phyloP scores from a whole-genome alignment of 345 rosid genomes.

The Arabis alpina region DNA sequence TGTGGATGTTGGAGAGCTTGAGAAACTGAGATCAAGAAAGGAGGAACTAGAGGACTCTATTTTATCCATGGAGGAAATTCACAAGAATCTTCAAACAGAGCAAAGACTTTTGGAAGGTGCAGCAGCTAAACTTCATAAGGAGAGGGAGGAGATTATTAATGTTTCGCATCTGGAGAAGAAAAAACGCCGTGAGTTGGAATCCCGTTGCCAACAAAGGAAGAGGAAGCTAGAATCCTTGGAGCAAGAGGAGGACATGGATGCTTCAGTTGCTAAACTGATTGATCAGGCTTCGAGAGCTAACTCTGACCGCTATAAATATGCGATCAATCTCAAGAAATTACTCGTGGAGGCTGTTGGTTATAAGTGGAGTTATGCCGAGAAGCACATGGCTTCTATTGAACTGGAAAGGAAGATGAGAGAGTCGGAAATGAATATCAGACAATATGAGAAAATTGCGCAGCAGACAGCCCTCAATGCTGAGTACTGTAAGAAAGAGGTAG shows the following conservation, averaged over 20 bases:
- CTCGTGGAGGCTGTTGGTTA: constrained; percentile 61
- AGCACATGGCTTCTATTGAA: constrained; percentile 73
- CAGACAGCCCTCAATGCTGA: constrained; percentile 59
- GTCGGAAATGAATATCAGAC: constrained; percentile 67
- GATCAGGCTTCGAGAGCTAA: constrained; percentile 65
- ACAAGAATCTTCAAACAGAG: constrained; percentile 56
- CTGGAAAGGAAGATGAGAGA: constrained; percentile 81
- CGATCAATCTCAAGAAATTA: constrained; percentile 63
- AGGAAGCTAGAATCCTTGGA: constrained; percentile 62
- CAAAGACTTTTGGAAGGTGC: constrained; percentile 68
- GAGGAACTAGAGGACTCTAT: constrained; percentile 63
- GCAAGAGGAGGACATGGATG: constrained; percentile 69
- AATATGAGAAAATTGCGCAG: constrained; percentile 67
- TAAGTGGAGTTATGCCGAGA: constrained; percentile 66
- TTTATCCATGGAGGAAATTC: constrained; percentile 49
- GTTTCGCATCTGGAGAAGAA: constrained; percentile 48
- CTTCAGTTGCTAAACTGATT: constrained; percentile 58
- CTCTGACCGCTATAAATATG: constrained; percentile 52
- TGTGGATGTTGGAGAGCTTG: constrained; percentile 74
- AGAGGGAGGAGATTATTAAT: constrained; percentile 73
- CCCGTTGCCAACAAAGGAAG: constrained; percentile 64
- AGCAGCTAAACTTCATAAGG: constrained; percentile 67
- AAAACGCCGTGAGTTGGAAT: constrained; percentile 61
- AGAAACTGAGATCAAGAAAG: constrained; percentile 62
- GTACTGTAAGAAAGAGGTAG: constrained; percentile 68